Evolutionary conservation across 1,284 basidiomycete species (phyloP).

Genomic region (Ustilago cynodontis): DNA sequence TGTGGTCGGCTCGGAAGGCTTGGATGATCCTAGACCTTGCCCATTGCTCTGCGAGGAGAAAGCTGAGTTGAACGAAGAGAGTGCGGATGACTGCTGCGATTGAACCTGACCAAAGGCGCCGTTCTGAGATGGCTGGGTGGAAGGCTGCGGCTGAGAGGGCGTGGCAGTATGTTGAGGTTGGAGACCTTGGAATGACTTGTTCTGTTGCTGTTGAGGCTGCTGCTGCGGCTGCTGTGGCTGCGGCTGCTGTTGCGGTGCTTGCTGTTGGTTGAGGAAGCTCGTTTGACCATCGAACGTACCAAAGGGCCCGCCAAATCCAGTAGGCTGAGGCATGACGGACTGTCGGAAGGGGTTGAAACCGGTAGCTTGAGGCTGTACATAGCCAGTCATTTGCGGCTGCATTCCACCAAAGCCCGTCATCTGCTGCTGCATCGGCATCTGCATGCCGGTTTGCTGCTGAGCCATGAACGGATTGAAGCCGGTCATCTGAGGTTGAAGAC

Average conservation of each 20-base stretch:
- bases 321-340: conserved; percentile 62
- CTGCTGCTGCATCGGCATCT: conserved; percentile 73
- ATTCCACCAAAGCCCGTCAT: conserved; percentile 73
- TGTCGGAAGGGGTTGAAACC: conserved; percentile 80
- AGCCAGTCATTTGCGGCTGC: conserved; percentile 70
- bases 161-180: conserved; percentile 47
- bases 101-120: conserved; percentile 15
- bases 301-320: conserved; percentile 46
- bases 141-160: conserved; percentile 49
- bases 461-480: conserved; percentile 72
- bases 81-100: conserved; percentile 31
- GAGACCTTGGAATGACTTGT: conserved; percentile 22
- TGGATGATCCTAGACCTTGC: conserved; percentile 65
- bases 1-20: conserved; percentile 63
- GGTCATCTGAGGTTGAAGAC: conserved; percentile 69
- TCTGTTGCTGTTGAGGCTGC: conserved; percentile 34
- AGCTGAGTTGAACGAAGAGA: conserved; percentile 76
- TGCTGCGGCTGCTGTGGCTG: conserved; percentile 24
- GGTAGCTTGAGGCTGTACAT: conserved; percentile 79
- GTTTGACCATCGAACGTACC: conserved; percentile 37
- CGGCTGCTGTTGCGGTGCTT: conserved; percentile 36
- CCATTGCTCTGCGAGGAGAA: conserved; percentile 58
- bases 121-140: conserved; percentile 26
- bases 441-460: conserved; percentile 51
- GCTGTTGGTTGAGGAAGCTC: conserved; percentile 34